Evolutionary conservation across 129 eudicot genomes (phyloP).

Genomic region (Scalesia atractyloides): DNA sequence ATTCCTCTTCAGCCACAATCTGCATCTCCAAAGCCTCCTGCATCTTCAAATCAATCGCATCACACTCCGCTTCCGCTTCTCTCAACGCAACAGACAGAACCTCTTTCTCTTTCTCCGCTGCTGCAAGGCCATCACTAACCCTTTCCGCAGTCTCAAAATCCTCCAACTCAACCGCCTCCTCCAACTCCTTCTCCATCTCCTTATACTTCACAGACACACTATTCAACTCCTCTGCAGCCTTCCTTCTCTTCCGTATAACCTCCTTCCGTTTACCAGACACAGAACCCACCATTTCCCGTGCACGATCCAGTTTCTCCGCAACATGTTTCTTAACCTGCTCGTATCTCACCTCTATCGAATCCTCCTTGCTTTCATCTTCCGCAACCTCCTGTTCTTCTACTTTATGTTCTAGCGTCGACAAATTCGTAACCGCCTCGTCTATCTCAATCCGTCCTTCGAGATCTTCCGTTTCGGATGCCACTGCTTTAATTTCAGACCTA

Average conservation of each 20-base stretch:
- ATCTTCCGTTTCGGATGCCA: slow-evolving; percentile 12
- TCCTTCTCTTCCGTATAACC: slow-evolving; percentile 53
- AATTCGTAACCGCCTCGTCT: slow-evolving; percentile 2
- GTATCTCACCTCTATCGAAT: slow-evolving; percentile 43
- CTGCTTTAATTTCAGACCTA: background rate
- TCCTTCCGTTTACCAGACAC: slow-evolving; percentile 52
- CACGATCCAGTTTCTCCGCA: slow-evolving; percentile 46
- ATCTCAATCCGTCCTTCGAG: slow-evolving; percentile 17
- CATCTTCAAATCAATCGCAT: slow-evolving; percentile 66
- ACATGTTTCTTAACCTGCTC: slow-evolving; percentile 41
- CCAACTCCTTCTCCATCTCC: slow-evolving; percentile 75
- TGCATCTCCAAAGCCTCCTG: slow-evolving; percentile 56
- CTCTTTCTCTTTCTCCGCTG: slow-evolving; percentile 70
- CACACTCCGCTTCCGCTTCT: slow-evolving; percentile 66
- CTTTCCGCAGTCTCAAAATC: slow-evolving; percentile 81
- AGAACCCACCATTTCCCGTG: slow-evolving; percentile 32
- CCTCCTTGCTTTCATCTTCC: slow-evolving; percentile 14
- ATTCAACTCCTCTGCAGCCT: slow-evolving; percentile 52
- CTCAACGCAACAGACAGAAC: slow-evolving; percentile 43
- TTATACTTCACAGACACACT: slow-evolving; percentile 45
- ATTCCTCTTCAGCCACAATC: slow-evolving; percentile 67
- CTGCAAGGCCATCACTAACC: slow-evolving; percentile 63
- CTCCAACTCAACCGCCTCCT: slow-evolving; percentile 81
- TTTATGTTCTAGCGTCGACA: background rate
- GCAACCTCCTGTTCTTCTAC: slow-evolving; percentile 23